phyloP scores from a whole-genome alignment of 2,329 filamentous ascomycete species.

The Colletotrichum liriopes region DNA sequence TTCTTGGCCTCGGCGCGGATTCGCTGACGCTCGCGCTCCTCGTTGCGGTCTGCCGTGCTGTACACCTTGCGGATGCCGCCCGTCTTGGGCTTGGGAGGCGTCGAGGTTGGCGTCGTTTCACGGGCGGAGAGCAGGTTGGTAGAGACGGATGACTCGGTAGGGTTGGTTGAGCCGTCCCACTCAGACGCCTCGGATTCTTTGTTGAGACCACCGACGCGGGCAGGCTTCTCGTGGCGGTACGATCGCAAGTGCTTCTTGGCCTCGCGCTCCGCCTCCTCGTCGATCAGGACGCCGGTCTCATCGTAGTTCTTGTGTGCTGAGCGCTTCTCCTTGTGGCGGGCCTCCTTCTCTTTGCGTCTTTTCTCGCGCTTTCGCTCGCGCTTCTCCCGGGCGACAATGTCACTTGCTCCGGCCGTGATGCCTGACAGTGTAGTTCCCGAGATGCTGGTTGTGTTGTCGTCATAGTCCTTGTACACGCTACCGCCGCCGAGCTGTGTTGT shows the following conservation, averaged over 20 bases:
- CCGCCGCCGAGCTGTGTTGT: constrained; percentile 90
- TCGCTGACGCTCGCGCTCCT: constrained; percentile 67
- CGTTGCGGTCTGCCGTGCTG: constrained; percentile 70
- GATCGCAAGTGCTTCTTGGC: constrained; percentile 80
- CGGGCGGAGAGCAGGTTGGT: constrained; percentile 74
- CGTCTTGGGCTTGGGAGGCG: constrained; percentile 61
- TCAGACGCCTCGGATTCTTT: constrained; percentile 82
- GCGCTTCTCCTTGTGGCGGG: constrained; percentile 51
- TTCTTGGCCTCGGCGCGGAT: constrained; percentile 70
- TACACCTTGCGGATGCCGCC: constrained; percentile 74
- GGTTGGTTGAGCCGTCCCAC: constrained; percentile 82
- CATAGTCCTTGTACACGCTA: constrained; percentile 84
- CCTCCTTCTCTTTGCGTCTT: constrained; percentile 58
- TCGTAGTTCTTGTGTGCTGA: constrained; percentile 52
- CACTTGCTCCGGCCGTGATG: constrained; percentile 71
- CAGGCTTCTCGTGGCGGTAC: constrained; percentile 90
- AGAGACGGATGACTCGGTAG: constrained; percentile 76
- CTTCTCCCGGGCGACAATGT: constrained; percentile 70
- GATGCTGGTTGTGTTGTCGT: constrained; percentile 63
- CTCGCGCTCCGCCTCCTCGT: constrained; percentile 74
- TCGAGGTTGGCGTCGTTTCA: constrained; percentile 70
- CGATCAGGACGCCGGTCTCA: constrained; percentile 69
- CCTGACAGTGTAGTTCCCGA: constrained; percentile 67
- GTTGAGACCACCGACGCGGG: constrained; percentile 91
- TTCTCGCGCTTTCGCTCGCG: constrained; percentile 68